Percentiles rank a stretch among this genome's conserved stretches.
Evolutionary conservation across 306 rosid genomes (phyloP).

Genomic region (Cajanus cajan): DNA sequence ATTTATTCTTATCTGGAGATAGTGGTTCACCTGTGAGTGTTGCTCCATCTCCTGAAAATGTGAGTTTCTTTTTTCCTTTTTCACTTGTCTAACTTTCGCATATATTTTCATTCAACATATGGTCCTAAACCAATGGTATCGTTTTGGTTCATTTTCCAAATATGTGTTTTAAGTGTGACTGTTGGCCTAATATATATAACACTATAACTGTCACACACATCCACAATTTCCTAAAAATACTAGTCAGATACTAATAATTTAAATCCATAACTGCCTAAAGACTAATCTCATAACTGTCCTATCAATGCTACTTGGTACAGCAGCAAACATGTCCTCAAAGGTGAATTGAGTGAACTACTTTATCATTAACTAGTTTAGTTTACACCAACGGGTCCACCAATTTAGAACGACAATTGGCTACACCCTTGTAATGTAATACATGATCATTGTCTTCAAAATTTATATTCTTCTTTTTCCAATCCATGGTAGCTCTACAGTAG

Average conservation of each 20-base stretch:
- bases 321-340: neutral
- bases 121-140: neutral
- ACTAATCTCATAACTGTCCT: neutral
- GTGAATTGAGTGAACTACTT: neutral
- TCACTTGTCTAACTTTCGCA: no score
- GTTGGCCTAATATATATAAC: neutral
- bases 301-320: neutral
- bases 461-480: no score
- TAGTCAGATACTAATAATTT: neutral
- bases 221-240: neutral
- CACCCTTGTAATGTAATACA: no score
- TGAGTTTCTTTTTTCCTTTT: slow-evolving; percentile 36
- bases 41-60: slow-evolving; percentile 65
- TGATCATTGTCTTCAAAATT: no score
- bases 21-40: slow-evolving; percentile 47
- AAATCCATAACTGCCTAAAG: neutral
- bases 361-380: neutral
- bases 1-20: slow-evolving; percentile 69
- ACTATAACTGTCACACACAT: neutral
- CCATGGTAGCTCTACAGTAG: no score
- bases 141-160: neutral
- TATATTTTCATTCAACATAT: neutral
- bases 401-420: no score
- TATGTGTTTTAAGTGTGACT: neutral
- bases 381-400: neutral